phyloP scores from a whole-genome alignment of 2,329 filamentous ascomycete species.

The Sclerotinia glacialis region DNA sequence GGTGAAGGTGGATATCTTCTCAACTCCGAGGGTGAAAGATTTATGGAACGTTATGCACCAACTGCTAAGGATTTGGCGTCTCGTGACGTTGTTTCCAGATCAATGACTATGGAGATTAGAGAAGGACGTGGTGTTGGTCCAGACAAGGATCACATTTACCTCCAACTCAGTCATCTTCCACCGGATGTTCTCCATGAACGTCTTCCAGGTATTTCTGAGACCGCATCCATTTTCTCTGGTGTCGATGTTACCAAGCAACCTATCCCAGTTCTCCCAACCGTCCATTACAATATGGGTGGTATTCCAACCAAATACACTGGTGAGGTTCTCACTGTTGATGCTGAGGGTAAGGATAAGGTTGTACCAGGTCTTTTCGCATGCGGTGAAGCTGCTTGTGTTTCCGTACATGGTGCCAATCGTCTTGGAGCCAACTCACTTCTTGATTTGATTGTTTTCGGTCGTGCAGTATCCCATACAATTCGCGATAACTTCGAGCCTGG shows the following conservation, averaged over 20 bases:
- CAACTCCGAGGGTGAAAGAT: slow-evolving; percentile 48
- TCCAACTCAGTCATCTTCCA: slow-evolving; percentile 49
- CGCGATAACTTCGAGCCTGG: slow-evolving; percentile 55
- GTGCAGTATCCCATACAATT: slow-evolving; percentile 85
- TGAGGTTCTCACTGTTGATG: slow-evolving; percentile 45
- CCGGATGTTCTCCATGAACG: slow-evolving; percentile 47
- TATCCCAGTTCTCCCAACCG: slow-evolving; percentile 51
- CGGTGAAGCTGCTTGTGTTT: slow-evolving; percentile 49
- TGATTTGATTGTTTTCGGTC: slow-evolving; percentile 50
- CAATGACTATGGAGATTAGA: slow-evolving; percentile 50
- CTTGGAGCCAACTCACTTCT: slow-evolving; percentile 49
- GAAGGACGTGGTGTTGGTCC: slow-evolving; percentile 47
- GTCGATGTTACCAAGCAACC: slow-evolving; percentile 48
- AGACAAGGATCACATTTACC: slow-evolving; percentile 48
- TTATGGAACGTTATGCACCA: slow-evolving; percentile 52
- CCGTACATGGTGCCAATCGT: slow-evolving; percentile 49
- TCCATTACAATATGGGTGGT: slow-evolving; percentile 52
- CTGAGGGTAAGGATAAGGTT: slow-evolving; percentile 42
- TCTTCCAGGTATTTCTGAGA: slow-evolving; percentile 50
- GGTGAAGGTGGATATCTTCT: slow-evolving; percentile 51
- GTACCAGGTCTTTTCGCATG: slow-evolving; percentile 49
- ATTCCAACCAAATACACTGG: slow-evolving; percentile 50
- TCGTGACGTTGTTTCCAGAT: slow-evolving; percentile 47
- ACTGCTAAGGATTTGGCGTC: slow-evolving; percentile 50
- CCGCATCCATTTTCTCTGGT: slow-evolving; percentile 49